Conservation (phyloP, 805 yeast genomes). For the Candida ficus region DNA sequence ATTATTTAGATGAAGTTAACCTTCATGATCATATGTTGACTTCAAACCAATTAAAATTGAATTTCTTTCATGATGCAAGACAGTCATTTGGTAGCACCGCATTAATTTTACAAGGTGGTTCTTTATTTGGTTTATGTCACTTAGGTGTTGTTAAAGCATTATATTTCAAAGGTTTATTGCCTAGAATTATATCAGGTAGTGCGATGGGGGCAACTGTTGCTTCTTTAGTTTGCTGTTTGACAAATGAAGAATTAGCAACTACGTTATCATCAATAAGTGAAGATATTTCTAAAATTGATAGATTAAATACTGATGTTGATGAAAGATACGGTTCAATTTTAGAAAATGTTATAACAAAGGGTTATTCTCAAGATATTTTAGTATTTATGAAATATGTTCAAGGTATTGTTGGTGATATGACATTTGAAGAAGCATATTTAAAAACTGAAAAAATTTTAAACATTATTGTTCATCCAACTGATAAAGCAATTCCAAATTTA, state of each 20-base stretch:
- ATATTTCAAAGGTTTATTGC: constrained; percentile 68
- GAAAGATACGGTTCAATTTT: constrained; percentile 63
- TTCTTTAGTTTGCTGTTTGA: constrained; percentile 69
- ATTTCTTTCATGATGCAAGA: constrained; percentile 79
- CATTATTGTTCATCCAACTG: constrained; percentile 79
- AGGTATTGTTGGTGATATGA: constrained; percentile 69
- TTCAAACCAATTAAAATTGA: constrained; percentile 51
- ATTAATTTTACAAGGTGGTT: constrained; percentile 88
- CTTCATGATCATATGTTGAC: constrained; percentile 27
- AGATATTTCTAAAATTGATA: constrained; percentile 35
- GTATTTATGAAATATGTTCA: constrained; percentile 75
- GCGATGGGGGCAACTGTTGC: constrained; percentile 95
- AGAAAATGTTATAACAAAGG: constrained; percentile 70
- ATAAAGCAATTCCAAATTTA: constrained; percentile 62
- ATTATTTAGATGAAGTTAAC: constrained; percentile 41
- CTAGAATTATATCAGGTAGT: constrained; percentile 83
- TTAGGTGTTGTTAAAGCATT: constrained; percentile 86
- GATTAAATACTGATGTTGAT: constrained; percentile 48
- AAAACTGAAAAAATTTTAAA: constrained; percentile 76
- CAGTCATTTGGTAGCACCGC: constrained; percentile 91
- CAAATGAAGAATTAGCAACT: constrained; percentile 55
- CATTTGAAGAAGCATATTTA: constrained; percentile 90
- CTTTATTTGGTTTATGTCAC: constrained; percentile 90
- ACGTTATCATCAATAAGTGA: constrained; percentile 37
- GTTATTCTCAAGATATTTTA: constrained; percentile 82